These are phyloP conservation scores for Trypanosoma brucei DNA, from an alignment of 208 protist genomes.

Conservation along the genomic window DNA sequence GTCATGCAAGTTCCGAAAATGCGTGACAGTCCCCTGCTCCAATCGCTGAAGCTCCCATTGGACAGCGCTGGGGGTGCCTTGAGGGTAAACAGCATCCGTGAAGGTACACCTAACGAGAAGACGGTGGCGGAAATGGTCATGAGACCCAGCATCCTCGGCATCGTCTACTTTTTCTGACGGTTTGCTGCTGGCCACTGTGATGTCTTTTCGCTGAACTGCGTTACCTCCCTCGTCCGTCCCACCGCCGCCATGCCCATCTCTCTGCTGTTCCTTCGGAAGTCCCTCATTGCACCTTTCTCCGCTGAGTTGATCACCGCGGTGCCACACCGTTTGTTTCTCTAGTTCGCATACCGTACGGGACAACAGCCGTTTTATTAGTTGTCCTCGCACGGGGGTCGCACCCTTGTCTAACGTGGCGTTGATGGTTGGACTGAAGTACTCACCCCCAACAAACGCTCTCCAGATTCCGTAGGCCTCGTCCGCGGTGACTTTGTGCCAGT, in stretches of 20 bases:
- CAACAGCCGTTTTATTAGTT: slow-evolving; percentile 52
- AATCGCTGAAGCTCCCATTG: slow-evolving; percentile 46
- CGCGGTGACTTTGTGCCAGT: slow-evolving; percentile 37
- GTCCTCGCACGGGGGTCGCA: slow-evolving; percentile 56
- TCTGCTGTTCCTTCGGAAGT: no score
- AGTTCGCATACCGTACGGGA: slow-evolving; percentile 36
- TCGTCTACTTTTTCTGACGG: background rate
- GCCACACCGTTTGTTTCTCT: background rate
- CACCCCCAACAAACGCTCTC: slow-evolving; percentile 77
- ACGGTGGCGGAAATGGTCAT: slow-evolving; percentile 20
- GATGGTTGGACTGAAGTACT: slow-evolving; percentile 62
- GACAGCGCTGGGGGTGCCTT: slow-evolving; percentile 40
- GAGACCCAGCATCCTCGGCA: background rate
- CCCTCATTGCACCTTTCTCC: background rate
- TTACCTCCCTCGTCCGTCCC: no score
- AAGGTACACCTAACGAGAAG: slow-evolving; percentile 66
- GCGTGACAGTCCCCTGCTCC: slow-evolving; percentile 12
- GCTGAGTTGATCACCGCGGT: background rate
- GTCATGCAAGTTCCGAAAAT: background rate
- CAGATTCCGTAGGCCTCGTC: slow-evolving; percentile 65
- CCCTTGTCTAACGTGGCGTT: slow-evolving; percentile 70
- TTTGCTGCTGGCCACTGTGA: background rate
- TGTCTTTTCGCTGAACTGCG: background rate
- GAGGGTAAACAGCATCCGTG: slow-evolving; percentile 57
- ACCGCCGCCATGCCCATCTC: no score